Base-by-base conservation (phyloP, 768 basidiomycete species). In the Tylopilus sp. region DNA sequence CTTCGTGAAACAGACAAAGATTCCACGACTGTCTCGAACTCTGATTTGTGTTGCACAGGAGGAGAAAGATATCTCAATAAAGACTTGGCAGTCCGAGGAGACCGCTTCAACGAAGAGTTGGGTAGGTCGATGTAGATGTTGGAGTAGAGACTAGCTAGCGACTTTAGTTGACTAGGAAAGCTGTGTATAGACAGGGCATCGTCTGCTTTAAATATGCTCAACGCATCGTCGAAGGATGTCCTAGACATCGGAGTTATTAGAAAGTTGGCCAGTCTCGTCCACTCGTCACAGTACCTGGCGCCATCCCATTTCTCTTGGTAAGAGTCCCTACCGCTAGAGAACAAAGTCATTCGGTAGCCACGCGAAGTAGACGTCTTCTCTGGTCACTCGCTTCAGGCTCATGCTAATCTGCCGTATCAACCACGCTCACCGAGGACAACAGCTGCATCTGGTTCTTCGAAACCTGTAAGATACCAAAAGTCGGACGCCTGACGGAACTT, bases 391-490 rank as follows among this genome's bases (percentile, higher is more conserved):
- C 53, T 54, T 62, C 24, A 50, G 54, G 34, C 33, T 11, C 33
- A 33, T 17, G 24, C 1, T 17, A 38, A 50, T 6, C 22, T 22
- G 22, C 25, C 8, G 12, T 14, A 4, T 29, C 54, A 5, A 43
- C 52, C 76, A 33, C 24, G 44, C 60, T 62, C 45, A 90, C 92
- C 85, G 42, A 99, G 77, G 34, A 98, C 77, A 38, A 98, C 74
- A 1, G 91, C 94, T 17, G 96, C 82, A 51, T 96, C 88, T 1
- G 94, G 91, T 66, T 98, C 96, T 52, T 92, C 84, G 63, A 97
- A 97, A 12, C 97, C 97, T 0, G 97, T 97, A 14, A 99, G 76
- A 69, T 99, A 98, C 88, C 88, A 92, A 67, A 95, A 91, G 70
- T 96, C 87, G 33, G 90, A 92, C 0, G 84, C 83, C 71, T 96